These are phyloP conservation scores for Ustilago xerochloae DNA, from an alignment of 1,284 basidiomycete species.

Conservation along the genomic window DNA sequence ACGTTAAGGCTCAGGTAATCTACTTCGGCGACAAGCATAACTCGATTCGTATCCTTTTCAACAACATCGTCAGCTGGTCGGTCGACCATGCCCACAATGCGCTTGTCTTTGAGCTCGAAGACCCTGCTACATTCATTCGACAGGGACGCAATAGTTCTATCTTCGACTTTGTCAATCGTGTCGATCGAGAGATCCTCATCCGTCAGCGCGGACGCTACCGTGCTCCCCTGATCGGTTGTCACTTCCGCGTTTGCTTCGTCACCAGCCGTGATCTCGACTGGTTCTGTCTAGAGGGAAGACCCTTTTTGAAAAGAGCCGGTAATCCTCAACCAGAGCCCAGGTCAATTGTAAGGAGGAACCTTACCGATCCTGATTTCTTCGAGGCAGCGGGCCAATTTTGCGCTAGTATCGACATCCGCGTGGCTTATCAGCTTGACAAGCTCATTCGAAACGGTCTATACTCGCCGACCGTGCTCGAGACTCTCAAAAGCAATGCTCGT, in stretches of 20 bases:
- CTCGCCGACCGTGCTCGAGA: slow-evolving; percentile 23
- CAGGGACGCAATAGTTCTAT: slow-evolving; percentile 21
- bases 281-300: slow-evolving; percentile 25
- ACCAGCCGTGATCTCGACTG: slow-evolving; percentile 23
- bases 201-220: slow-evolving; percentile 14
- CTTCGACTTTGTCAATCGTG: slow-evolving; percentile 19
- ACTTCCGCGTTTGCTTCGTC: slow-evolving; percentile 29
- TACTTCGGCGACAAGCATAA: slow-evolving; percentile 29
- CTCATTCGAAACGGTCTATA: slow-evolving; percentile 30
- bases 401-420: slow-evolving; percentile 13
- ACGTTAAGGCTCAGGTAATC: slow-evolving; percentile 16
- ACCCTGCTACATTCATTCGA: slow-evolving; percentile 35
- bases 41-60: slow-evolving; percentile 35
- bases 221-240: slow-evolving; percentile 14
- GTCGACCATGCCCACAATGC: slow-evolving; percentile 25
- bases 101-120: slow-evolving; percentile 30
- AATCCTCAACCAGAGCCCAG: slow-evolving; percentile 12
- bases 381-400: slow-evolving; percentile 14
- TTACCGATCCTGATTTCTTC: slow-evolving; percentile 18
- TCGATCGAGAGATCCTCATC: slow-evolving; percentile 3
- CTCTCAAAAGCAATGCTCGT: slow-evolving; percentile 13
- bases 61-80: slow-evolving; percentile 35
- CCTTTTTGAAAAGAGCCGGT: slow-evolving; percentile 29
- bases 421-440: slow-evolving; percentile 37
- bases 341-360: slow-evolving; percentile 12